Conservation (phyloP, 805 yeast species). For the Wickerhamomyces bovis region DNA sequence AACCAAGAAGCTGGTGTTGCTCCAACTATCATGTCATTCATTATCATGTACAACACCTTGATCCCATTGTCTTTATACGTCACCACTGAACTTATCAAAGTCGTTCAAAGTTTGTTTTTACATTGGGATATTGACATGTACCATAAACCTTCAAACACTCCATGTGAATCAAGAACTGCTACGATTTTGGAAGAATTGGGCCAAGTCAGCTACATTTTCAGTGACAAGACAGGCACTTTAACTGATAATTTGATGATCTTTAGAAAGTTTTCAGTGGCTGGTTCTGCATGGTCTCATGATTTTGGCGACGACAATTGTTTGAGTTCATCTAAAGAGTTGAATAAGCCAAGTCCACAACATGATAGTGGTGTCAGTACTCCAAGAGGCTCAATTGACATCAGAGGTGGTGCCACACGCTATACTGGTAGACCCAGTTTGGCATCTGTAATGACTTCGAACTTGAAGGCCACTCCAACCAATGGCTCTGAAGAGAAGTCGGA, state of each 20-base stretch:
- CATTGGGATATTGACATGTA: conserved; percentile 96
- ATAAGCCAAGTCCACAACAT: neutral
- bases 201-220: conserved; percentile 89
- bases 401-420: conserved; percentile 33
- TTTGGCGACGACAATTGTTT: conserved; percentile 30
- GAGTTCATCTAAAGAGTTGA: neutral
- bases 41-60: conserved; percentile 94
- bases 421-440: conserved; percentile 58
- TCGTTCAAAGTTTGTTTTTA: conserved; percentile 72
- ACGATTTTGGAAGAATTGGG: conserved; percentile 95
- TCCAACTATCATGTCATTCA: conserved; percentile 89
- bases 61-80: conserved; percentile 93
- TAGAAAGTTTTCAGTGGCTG: conserved; percentile 81
- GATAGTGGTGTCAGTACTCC: conserved; percentile 2
- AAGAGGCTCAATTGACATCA: conserved; percentile 34
- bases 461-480: conserved; percentile 1
- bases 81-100: conserved; percentile 92
- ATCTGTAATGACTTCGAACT: conserved; percentile 26
- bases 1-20: conserved; percentile 77
- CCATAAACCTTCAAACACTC: conserved; percentile 75
- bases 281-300: conserved; percentile 86
- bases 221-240: conserved; percentile 96
- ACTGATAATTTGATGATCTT: conserved; percentile 94
- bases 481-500: neutral
- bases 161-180: conserved; percentile 92